phyloP scores from a whole-genome alignment of 78 protist genomes.

The Emiliania huxleyi region DNA sequence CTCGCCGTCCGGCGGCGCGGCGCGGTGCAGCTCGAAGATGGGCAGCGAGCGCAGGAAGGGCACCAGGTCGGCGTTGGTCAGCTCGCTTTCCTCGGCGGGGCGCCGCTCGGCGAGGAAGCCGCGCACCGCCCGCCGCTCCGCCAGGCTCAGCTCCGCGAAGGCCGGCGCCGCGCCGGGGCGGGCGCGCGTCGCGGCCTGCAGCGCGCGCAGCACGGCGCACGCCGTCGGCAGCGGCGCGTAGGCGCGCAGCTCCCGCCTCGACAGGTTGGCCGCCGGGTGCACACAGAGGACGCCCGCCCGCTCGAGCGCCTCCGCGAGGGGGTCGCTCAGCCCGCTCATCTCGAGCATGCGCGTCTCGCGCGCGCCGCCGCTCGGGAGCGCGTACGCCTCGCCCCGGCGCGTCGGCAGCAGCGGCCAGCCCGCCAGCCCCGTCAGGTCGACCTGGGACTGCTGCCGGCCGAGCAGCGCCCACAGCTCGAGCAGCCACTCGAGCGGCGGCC shows the following conservation, averaged over 20 bases:
- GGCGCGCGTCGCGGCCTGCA: not conserved
- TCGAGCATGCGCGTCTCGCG: not conserved
- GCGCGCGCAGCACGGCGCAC: not conserved
- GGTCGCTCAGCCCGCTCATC: not conserved
- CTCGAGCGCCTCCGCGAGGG: not conserved
- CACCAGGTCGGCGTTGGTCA: not conserved
- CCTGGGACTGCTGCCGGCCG: not conserved
- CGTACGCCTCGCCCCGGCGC: not conserved
- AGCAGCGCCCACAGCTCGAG: not conserved
- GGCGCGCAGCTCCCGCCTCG: not conserved
- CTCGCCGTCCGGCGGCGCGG: not conserved
- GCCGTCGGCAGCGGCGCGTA: not conserved
- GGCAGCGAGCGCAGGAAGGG: not conserved
- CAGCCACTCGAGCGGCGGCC: not conserved
- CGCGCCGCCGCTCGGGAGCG: not conserved
- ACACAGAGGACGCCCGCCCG: not conserved
- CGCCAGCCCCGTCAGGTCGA: not conserved
- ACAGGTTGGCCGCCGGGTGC: not conserved
- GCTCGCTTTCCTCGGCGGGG: not conserved
- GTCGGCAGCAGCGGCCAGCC: not conserved
- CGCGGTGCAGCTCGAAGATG: not conserved
- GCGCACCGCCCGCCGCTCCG: not conserved
- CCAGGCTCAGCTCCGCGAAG: too few relatives aligned
- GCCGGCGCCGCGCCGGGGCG: too few relatives aligned
- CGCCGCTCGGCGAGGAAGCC: not conserved